Percentiles rank a stretch among this genome's conserved stretches.
Evolutionary conservation across 257 asterid genomes (phyloP).

Genomic region (Solanum phureja): DNA sequence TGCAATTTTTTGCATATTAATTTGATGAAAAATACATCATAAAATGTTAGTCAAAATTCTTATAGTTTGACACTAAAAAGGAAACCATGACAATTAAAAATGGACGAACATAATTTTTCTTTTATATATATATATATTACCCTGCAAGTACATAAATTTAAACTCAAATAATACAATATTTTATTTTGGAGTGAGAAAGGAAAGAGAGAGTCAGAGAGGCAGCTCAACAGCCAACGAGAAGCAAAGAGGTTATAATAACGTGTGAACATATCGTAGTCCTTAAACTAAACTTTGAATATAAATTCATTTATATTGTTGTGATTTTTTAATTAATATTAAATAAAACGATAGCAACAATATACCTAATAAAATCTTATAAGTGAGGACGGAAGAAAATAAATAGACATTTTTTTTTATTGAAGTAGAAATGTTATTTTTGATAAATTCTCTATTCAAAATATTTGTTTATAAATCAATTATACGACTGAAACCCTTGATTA

Average conservation of each 20-base stretch:
- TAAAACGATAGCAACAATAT: background rate
- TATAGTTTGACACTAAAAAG: no score
- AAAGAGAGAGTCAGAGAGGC: conserved; percentile 26
- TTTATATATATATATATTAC: background rate
- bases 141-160: background rate
- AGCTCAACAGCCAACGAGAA: conserved; percentile 37
- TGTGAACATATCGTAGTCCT: conserved; percentile 19
- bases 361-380: background rate
- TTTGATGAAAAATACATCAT: no score
- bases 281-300: conserved; percentile 23
- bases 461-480: background rate
- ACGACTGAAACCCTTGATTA: background rate
- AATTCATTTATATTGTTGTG: background rate
- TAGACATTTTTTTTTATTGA: background rate
- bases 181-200: background rate
- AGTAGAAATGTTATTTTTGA: background rate
- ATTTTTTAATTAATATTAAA: background rate
- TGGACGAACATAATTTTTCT: no score
- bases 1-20: no score
- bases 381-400: rapidly evolving
- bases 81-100: no score
- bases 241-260: conserved; percentile 2
- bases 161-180: background rate
- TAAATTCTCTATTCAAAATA: background rate
- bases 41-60: no score